Conservation (phyloP, 148 eudicot species). For the Rhododendron vialii region DNA sequence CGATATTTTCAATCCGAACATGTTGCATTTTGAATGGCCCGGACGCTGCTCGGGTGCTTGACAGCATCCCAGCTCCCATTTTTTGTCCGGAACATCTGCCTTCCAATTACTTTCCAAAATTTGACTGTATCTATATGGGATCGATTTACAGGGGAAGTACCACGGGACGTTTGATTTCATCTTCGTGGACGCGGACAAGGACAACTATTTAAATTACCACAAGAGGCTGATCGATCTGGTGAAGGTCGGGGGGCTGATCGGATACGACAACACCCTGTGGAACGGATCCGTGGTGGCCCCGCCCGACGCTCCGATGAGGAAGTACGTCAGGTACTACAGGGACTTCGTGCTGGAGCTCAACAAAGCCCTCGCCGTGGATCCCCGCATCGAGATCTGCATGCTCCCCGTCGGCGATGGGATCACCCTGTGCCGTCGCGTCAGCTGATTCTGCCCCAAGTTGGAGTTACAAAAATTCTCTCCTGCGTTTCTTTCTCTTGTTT, state of each 20-base stretch:
- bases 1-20: too few relatives aligned
- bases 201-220: constrained; percentile 67
- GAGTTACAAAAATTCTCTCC: background rate
- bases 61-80: too few relatives aligned
- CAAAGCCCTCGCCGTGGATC: constrained; percentile 57
- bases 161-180: constrained; percentile 55
- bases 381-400: constrained; percentile 64
- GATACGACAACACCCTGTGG: constrained; percentile 77
- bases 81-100: too few relatives aligned
- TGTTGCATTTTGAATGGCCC: too few relatives aligned
- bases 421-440: constrained; percentile 59
- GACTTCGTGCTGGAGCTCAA: constrained; percentile 61
- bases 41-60: too few relatives aligned
- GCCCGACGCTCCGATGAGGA: constrained; percentile 59
- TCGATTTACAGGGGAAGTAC: constrained; percentile 33
- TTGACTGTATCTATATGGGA: background rate
- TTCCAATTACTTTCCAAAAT: too few relatives aligned
- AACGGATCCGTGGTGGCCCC: constrained; percentile 59
- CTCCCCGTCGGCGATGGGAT: constrained; percentile 67
- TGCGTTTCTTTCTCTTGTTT: background rate
- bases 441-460: constrained; percentile 17
- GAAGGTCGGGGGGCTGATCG: constrained; percentile 60
- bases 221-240: constrained; percentile 56
- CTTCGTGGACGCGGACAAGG: constrained; percentile 70
- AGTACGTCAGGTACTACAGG: constrained; percentile 52